A percentile compares a stretch with the other conserved stretches of the same genome.
These are phyloP conservation scores for Leptomonas pyrrhocoris DNA, from an alignment of 208 protist species.

Conservation along the genomic window DNA sequence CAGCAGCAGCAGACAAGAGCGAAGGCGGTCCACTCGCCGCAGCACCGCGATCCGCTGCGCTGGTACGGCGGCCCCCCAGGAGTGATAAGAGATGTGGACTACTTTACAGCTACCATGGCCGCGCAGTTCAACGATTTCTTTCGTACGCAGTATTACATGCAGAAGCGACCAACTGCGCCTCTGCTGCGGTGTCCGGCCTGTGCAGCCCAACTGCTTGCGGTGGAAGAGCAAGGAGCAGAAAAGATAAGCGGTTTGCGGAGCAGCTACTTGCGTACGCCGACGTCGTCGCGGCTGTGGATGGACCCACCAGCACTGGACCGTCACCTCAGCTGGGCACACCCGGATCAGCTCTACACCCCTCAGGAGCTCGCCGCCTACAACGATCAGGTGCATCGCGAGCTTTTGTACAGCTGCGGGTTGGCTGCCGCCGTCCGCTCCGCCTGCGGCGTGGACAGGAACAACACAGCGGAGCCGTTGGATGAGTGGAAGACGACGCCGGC, in stretches of 20 bases:
- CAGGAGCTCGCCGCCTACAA: conserved; percentile 61
- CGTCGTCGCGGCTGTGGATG: conserved; percentile 20
- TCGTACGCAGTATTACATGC: conserved; percentile 21
- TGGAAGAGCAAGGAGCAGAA: neutral
- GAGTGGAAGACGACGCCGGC: conserved; percentile 20
- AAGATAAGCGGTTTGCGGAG: neutral
- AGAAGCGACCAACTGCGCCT: conserved; percentile 33
- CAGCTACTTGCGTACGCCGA: neutral
- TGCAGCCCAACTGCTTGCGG: neutral
- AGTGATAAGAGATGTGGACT: conserved; percentile 19
- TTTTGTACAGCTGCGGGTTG: conserved; percentile 30
- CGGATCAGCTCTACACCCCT: conserved; percentile 45
- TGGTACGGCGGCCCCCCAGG: conserved; percentile 35
- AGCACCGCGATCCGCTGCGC: neutral
- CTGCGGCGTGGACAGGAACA: neutral
- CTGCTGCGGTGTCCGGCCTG: conserved; percentile 48
- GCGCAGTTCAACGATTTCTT: conserved; percentile 33
- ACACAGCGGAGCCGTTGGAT: too few species aligned
- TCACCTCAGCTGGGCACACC: conserved; percentile 73
- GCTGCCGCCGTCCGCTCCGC: neutral
- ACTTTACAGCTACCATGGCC: conserved; percentile 23
- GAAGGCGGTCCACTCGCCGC: neutral
- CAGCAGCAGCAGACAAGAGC: neutral
- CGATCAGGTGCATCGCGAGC: conserved; percentile 33
- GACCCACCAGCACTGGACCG: conserved; percentile 48